A percentile compares a stretch with the other conserved stretches of the same genome.
These are phyloP conservation scores for Saccharomycopsis amapae DNA, from an alignment of 805 yeast genomes.

Conservation along the genomic window DNA sequence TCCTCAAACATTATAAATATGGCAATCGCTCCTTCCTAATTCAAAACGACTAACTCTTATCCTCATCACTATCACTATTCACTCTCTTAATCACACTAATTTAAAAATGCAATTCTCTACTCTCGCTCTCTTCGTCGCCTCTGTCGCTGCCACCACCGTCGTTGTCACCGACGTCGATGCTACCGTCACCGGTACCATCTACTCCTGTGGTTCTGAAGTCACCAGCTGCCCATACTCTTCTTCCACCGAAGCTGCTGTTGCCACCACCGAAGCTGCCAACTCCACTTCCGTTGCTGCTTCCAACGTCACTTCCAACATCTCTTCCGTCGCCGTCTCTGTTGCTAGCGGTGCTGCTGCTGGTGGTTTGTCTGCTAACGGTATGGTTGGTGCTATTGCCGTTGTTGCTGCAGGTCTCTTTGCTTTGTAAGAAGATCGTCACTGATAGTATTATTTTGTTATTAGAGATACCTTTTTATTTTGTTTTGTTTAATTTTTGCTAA, in stretches of 20 bases:
- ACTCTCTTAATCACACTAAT: background rate
- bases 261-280: constrained; percentile 13
- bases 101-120: constrained; percentile 30
- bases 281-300: background rate
- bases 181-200: constrained; percentile 18
- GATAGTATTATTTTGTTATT: background rate
- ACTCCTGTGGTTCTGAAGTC: constrained; percentile 20
- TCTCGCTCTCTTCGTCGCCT: constrained; percentile 25
- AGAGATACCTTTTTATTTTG: background rate
- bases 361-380: constrained; percentile 21
- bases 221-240: constrained; percentile 21
- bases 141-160: constrained; percentile 24
- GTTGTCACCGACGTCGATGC: constrained; percentile 17
- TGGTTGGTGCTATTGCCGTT: constrained; percentile 28
- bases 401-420: constrained; percentile 28
- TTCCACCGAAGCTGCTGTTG: constrained; percentile 11
- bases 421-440: constrained; percentile 25
- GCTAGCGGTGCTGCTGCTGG: constrained; percentile 28
- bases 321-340: constrained; percentile 25
- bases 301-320: constrained; percentile 11
- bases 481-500: background rate
- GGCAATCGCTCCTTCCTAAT: background rate
- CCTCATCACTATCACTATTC: background rate
- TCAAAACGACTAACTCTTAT: background rate
- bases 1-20: background rate